Evolutionary conservation across 768 basidiomycete species (phyloP).

Genomic region (Agrocybe chaxingu): DNA sequence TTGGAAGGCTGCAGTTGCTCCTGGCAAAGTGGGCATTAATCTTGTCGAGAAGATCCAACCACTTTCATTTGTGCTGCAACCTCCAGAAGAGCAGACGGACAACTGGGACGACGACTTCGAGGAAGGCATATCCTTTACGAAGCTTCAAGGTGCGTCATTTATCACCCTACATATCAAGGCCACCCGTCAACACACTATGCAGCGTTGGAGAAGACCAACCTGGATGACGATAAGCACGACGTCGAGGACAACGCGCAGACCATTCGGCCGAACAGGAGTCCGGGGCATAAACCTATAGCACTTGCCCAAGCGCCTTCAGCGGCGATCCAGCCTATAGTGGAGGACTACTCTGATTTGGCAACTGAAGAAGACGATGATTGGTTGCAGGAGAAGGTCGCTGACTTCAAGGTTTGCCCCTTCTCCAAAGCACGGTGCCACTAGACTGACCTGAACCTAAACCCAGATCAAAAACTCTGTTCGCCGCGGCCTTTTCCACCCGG

Average conservation of each 20-base stretch:
- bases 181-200: constrained; percentile 1
- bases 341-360: constrained; percentile 90
- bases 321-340: constrained; percentile 67
- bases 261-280: constrained; percentile 74
- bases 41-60: constrained; percentile 59
- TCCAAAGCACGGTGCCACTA: not conserved
- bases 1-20: constrained; percentile 32
- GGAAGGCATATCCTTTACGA: constrained; percentile 85
- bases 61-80: constrained; percentile 60
- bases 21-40: constrained; percentile 35
- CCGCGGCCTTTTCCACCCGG: constrained; percentile 83
- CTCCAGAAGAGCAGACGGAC: constrained; percentile 84
- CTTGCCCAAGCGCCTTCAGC: constrained; percentile 60
- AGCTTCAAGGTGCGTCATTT: constrained; percentile 56
- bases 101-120: constrained; percentile 99
- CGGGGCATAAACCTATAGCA: constrained; percentile 49
- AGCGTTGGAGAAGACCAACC: constrained; percentile 62
- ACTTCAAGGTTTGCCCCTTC: constrained; percentile 63
- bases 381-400: constrained; percentile 76
- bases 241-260: constrained; percentile 78
- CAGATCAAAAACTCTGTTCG: constrained; percentile 69
- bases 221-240: constrained; percentile 54
- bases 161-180: not conserved
- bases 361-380: constrained; percentile 69
- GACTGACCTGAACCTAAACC: not conserved